Base-by-base conservation (phyloP, 1,284 basidiomycete genomes). In the Irpex sp. region DNA sequence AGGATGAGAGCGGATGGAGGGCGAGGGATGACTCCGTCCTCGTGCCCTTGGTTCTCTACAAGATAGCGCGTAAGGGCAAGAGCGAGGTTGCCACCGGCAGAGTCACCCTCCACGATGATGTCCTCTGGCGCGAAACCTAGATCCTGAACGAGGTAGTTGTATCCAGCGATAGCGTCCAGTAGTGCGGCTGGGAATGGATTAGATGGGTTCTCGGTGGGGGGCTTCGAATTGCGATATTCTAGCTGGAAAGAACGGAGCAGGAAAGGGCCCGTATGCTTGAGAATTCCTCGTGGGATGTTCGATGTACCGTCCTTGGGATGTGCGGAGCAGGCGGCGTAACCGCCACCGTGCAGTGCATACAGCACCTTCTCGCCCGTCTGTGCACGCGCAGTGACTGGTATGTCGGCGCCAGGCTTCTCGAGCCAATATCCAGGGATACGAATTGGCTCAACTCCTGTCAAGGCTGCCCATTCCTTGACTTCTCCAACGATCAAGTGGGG, bases 61-160 rank as follows among this genome's bases (percentile, higher is more conserved):
- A 84, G 77, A 65, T 85, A 85, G 14, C 81, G 78, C 4, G 74
- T 75, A 14, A 85, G 73, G 0, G 87, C 86, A 28, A 86, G 75
- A 0, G 83, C 85, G 19, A 91, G 78, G 69, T 90, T 89, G 1
- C 82, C 90, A 2, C 90, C 91, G 0, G 52, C 52, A 21, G 52
- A 54, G 28, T 54, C 52, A 12, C 52, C 52, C 18, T 54, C 52
- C 5, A 54, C 14, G 14, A 54, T 54, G 1, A 90, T 88, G 12
- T 85, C 87, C 69, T 92, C 89, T 0, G 48, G 28, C 3, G 37
- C 35, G 16, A 59, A 52, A 45, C 56, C 56, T 4, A 54, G 14
- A 16, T 9, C 47, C 4, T 33, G 37, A 3, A 52, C n/a, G 18
- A 59, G 37, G 35, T 59, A 60, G 14, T 51, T 12, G 47, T 51